Evolutionary conservation across 768 basidiomycete genomes (phyloP), one percentile per base, ranked within the genome.

Genomic region (Daedalea quercina): DNA sequence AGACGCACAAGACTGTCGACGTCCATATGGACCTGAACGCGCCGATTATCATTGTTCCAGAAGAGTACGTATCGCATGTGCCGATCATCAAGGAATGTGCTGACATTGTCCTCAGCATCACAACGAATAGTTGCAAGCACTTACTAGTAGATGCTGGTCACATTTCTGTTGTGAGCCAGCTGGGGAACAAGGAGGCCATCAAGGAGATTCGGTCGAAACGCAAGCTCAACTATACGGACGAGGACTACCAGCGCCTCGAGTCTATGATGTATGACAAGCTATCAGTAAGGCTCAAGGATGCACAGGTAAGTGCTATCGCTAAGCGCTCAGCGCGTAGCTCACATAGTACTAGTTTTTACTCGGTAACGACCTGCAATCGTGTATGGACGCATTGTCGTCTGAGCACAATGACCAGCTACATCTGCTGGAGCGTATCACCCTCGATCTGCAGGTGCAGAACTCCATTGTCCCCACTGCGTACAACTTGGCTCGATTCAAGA

Each of bases 21-120:
- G 75, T 99, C n/a, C 89, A 91, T 58, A 81, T 99, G 72, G 94
- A 99, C 63, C 79, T 99, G 76, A 90, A 95, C 61, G 93, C 96
- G 0, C 96, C 96, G 4, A 82, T 99, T 60, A 96, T 99, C 64
- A 92, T 99, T 61, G 80, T 98, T 49, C 96, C 96, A 1, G 95
- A 98, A 71, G 84, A 91, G 92, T 94, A 64, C 54, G 66, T 40
- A 31, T 15, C 17, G 15, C 3, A 31, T 17, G 13, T 26, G n/a
- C 42, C 44, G 28, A 25, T 46, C 43, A 44, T 49, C 31, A 9
- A n/a, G 1, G 1, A n/a, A 25, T n/a, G 44, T n/a, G 22, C 41
- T 49, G 37, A 52, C 40, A 55, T 37, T 9, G 22, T 54, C 50
- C 54, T 1, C 53, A 95, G 92, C 59, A 79, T 97, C 47, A 87